A percentile compares a stretch with the other conserved stretches of the same genome.
Evolutionary conservation across 1,139 yeast species (phyloP).

Genomic region (Yamadazyma blattariae): DNA sequence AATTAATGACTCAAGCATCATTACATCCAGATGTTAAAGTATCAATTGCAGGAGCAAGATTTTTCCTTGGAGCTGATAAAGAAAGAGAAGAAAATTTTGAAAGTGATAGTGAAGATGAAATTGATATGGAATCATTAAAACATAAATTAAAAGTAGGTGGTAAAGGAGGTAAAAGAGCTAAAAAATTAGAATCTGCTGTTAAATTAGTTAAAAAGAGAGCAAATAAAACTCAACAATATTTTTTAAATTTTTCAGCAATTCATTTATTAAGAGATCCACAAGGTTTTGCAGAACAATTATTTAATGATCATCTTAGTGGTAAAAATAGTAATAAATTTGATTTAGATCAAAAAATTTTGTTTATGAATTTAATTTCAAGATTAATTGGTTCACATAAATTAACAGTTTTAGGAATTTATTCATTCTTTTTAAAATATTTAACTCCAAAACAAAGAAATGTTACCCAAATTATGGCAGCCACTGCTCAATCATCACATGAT

Average conservation of each 20-base stretch:
- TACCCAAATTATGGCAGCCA: conserved; percentile 93
- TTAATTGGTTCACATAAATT: conserved; percentile 92
- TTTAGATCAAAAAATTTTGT: conserved; percentile 83
- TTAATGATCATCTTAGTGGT: conserved; percentile 65
- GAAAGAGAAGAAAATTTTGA: conserved; percentile 85
- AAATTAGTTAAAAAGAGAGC: conserved; percentile 63
- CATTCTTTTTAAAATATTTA: conserved; percentile 81
- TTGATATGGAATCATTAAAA: conserved; percentile 65
- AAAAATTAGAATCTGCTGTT: conserved; percentile 70
- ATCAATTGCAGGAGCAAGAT: conserved; percentile 83
- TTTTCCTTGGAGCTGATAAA: conserved; percentile 91
- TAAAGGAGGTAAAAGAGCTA: conserved; percentile 75
- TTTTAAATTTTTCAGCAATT: conserved; percentile 88
- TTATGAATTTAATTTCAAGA: conserved; percentile 84
- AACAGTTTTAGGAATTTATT: conserved; percentile 83
- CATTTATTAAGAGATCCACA: conserved; percentile 95
- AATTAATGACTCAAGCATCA: conserved; percentile 95
- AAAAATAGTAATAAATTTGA: conserved; percentile 66
- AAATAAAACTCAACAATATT: conserved; percentile 57
- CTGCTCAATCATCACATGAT: conserved; percentile 96
- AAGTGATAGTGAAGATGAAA: conserved; percentile 68
- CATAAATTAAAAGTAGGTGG: conserved; percentile 85
- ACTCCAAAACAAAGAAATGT: conserved; percentile 94
- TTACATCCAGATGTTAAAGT: conserved; percentile 85
- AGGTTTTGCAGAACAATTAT: conserved; percentile 88